These are phyloP conservation scores for Deuterostichococcus epilithicus DNA, from an alignment of 139 green algal genomes.

Conservation along the genomic window DNA sequence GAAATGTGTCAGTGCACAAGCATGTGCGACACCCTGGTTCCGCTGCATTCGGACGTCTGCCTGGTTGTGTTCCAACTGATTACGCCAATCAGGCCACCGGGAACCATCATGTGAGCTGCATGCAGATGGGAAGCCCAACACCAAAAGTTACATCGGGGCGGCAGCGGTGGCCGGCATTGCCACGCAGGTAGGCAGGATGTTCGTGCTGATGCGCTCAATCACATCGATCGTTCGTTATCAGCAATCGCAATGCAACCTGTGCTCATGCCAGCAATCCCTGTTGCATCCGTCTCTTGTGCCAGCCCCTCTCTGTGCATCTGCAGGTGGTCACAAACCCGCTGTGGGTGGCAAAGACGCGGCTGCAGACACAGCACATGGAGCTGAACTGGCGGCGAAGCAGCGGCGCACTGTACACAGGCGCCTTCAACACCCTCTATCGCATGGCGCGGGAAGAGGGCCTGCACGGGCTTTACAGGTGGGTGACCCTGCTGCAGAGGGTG, in stretches of 20 bases:
- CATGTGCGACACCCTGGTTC: too few relatives aligned
- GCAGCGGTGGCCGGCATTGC: slow-evolving; percentile 81
- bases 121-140: background rate
- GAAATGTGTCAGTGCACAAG: too few relatives aligned
- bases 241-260: too few relatives aligned
- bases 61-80: too few relatives aligned
- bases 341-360: slow-evolving; percentile 95
- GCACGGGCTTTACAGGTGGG: slow-evolving; percentile 76
- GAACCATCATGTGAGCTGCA: background rate
- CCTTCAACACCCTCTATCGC: slow-evolving; percentile 64
- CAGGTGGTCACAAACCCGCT: slow-evolving; percentile 88
- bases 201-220: too few relatives aligned
- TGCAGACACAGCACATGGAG: slow-evolving; percentile 80
- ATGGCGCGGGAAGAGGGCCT: slow-evolving; percentile 89
- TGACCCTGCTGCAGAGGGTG: background rate
- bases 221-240: too few relatives aligned
- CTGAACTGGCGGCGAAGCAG: slow-evolving; percentile 13
- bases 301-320: background rate
- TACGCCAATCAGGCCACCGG: too few relatives aligned
- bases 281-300: too few relatives aligned
- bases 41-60: too few relatives aligned
- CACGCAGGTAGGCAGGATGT: slow-evolving; percentile 34
- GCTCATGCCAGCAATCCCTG: too few relatives aligned
- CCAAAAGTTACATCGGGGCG: slow-evolving; percentile 63
- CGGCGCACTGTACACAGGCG: slow-evolving; percentile 58